phyloP scores from a whole-genome alignment of 2,329 filamentous ascomycete genomes.

The Ploettnerulaceae sp. region DNA sequence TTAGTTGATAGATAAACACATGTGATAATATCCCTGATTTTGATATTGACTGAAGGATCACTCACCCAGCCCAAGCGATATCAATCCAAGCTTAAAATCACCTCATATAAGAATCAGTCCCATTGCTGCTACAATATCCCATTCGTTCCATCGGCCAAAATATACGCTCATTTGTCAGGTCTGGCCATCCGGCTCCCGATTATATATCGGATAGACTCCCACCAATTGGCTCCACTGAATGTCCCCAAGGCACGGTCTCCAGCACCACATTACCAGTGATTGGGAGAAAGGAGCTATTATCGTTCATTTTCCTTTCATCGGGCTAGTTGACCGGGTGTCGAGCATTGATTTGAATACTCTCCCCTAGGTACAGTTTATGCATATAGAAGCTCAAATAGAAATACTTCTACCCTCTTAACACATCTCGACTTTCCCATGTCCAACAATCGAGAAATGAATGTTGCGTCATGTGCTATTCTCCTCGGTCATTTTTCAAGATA shows the following conservation, averaged over 20 bases:
- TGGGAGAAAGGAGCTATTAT: too few relatives aligned
- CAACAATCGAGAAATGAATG: too few relatives aligned
- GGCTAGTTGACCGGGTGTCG: too few relatives aligned
- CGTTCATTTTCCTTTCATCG: too few relatives aligned
- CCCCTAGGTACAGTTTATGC: too few relatives aligned
- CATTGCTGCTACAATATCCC: not conserved
- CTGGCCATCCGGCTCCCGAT: not conserved
- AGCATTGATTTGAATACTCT: too few relatives aligned
- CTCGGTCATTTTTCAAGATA: too few relatives aligned
- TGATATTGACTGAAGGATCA: not conserved
- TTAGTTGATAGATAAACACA: not conserved
- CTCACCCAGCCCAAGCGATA: not conserved
- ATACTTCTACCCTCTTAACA: too few relatives aligned
- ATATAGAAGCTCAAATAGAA: too few relatives aligned
- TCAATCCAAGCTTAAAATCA: not conserved
- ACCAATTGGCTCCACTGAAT: slow-evolving; percentile 7
- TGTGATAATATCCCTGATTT: not conserved
- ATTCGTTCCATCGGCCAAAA: not conserved
- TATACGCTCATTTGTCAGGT: not conserved
- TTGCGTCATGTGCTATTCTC: too few relatives aligned
- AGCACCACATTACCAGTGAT: slow-evolving; percentile 15
- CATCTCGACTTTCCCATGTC: too few relatives aligned
- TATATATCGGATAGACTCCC: not conserved
- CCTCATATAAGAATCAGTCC: not conserved
- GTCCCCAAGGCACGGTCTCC: slow-evolving; percentile 19